Percentiles rank a stretch among this genome's conserved stretches.
These are phyloP conservation scores for Plectosphaerella sp. DNA, from an alignment of 2,329 filamentous ascomycete genomes.

Conservation along the genomic window DNA sequence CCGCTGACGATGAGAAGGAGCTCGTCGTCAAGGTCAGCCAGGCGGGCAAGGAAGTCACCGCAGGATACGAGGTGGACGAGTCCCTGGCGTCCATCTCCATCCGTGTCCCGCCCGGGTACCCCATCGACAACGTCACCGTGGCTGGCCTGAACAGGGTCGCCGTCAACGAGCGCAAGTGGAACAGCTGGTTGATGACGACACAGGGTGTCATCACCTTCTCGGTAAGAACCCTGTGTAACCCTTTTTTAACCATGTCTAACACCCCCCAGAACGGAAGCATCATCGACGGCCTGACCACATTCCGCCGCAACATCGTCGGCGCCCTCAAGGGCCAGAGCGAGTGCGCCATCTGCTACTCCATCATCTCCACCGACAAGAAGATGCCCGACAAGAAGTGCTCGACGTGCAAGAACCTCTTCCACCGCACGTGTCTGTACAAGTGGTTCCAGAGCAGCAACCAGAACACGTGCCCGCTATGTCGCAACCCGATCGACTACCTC, in stretches of 20 bases:
- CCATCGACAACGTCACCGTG: constrained; percentile 74
- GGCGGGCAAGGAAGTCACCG: constrained; percentile 70
- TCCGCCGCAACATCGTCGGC: constrained; percentile 80
- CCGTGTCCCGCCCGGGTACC: constrained; percentile 74
- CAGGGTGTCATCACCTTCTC: constrained; percentile 93
- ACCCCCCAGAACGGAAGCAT: constrained; percentile 66
- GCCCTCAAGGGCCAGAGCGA: constrained; percentile 90
- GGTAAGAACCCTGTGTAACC: too few species aligned
- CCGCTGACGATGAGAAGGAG: constrained; percentile 48
- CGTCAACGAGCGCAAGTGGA: constrained; percentile 88
- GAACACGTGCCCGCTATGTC: constrained; percentile 87
- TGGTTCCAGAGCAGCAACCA: constrained; percentile 96
- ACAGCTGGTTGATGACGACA: constrained; percentile 81
- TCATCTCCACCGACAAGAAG: constrained; percentile 83
- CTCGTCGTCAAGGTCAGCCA: constrained; percentile 67
- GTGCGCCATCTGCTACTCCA: constrained; percentile 95
- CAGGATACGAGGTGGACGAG: constrained; percentile 85
- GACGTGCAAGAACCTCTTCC: constrained; percentile 93
- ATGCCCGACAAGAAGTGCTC: constrained; percentile 87
- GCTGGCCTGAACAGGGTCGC: constrained; percentile 77
- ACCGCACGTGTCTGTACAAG: constrained; percentile 84
- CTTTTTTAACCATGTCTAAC: too few species aligned
- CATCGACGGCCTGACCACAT: constrained; percentile 80
- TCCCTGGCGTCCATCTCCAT: constrained; percentile 79
- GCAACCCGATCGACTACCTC: constrained; percentile 73